phyloP scores from a whole-genome alignment of 306 rosid genomes.

The Prunus mongolica region DNA sequence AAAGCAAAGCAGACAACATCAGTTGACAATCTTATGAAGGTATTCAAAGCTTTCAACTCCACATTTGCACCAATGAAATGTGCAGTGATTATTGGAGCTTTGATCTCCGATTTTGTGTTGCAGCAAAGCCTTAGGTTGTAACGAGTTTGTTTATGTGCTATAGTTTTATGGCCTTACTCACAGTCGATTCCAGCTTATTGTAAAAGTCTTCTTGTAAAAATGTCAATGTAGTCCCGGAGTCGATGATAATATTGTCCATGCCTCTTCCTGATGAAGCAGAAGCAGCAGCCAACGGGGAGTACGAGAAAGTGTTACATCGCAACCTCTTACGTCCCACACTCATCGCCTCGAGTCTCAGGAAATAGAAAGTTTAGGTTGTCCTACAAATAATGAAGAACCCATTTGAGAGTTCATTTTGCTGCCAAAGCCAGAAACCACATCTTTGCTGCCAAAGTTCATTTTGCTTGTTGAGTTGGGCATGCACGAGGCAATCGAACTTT shows the following conservation, averaged over 20 bases:
- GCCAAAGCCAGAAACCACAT: neutral
- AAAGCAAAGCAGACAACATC: neutral
- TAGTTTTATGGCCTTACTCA: neutral
- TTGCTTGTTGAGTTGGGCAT: neutral
- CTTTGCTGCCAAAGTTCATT: neutral
- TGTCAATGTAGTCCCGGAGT: neutral
- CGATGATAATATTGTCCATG: neutral
- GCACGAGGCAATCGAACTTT: neutral
- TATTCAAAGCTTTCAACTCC: neutral
- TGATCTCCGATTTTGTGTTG: neutral
- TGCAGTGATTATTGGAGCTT: neutral
- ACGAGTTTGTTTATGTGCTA: neutral
- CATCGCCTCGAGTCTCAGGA: neutral
- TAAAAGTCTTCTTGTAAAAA: neutral
- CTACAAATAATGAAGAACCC: neutral
- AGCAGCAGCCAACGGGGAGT: neutral
- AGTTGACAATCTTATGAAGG: neutral
- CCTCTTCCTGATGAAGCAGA: too few species aligned
- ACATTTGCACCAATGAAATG: neutral
- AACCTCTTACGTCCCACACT: neutral
- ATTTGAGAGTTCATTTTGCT: too few species aligned
- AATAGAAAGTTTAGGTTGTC: constrained; percentile 1
- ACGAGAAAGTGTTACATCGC: neutral
- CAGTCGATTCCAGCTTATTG: neutral
- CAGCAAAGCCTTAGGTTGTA: neutral